Conservation (phyloP, 1,284 basidiomycete species). For the Ganoderma multipileum region DNA sequence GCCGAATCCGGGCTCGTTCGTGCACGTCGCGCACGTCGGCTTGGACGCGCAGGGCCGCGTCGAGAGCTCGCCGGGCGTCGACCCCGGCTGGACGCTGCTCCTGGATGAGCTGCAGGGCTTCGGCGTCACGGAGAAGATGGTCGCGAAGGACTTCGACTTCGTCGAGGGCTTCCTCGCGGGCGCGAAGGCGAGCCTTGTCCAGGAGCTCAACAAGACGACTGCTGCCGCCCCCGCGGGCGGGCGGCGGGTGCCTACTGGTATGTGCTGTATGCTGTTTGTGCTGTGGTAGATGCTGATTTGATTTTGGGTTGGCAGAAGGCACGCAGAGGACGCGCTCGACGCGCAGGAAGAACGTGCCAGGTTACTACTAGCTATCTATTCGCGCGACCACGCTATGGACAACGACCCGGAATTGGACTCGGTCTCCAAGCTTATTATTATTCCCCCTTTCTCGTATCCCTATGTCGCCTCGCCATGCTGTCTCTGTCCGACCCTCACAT, state of each 20-base stretch:
- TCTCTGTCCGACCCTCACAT: constrained; percentile 7
- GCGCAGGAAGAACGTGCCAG: constrained; percentile 18
- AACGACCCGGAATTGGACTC: constrained; percentile 1
- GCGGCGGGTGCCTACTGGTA: constrained; percentile 8
- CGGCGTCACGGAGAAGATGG: constrained; percentile 61
- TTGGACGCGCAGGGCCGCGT: constrained; percentile 70
- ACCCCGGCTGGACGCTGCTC: constrained; percentile 78
- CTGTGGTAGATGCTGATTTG: not conserved
- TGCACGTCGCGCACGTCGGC: constrained; percentile 89
- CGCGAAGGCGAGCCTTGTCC: constrained; percentile 35
- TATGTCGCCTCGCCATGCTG: constrained; percentile 9
- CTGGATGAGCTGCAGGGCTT: constrained; percentile 68
- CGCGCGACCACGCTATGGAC: not conserved
- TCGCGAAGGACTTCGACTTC: constrained; percentile 69
- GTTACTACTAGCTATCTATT: constrained; percentile 12
- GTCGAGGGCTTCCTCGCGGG: constrained; percentile 69
- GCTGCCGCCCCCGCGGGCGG: constrained; percentile 1
- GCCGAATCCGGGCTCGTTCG: constrained; percentile 80
- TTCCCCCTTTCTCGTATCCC: not conserved
- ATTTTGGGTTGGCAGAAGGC: constrained; percentile 5
- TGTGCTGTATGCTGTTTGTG: not conserved
- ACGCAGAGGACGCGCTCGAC: constrained; percentile 10
- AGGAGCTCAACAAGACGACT: constrained; percentile 25
- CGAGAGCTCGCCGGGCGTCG: constrained; percentile 78
- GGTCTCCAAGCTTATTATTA: constrained; percentile 9